Percentiles rank a stretch among this genome's conserved stretches.
phyloP scores from a whole-genome alignment of 108 stramenopile genomes.

The Aurantiochytrium sp. region DNA sequence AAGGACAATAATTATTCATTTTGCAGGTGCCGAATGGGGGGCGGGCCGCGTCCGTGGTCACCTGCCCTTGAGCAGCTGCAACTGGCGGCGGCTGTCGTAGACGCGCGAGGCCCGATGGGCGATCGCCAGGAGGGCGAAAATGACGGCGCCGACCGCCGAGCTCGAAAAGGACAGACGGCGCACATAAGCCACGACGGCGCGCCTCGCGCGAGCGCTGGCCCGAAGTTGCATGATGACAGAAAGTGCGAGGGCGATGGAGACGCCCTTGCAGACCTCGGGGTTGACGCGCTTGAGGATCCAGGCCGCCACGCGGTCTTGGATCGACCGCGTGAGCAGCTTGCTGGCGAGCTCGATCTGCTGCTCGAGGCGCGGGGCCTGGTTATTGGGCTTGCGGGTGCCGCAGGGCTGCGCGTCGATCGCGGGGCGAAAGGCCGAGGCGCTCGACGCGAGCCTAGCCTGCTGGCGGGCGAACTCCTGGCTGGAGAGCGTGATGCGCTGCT shows the following conservation, averaged over 20 bases:
- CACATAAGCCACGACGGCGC: not conserved
- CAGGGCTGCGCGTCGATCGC: not conserved
- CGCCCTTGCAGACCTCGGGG: not conserved
- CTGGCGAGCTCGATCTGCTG: not conserved
- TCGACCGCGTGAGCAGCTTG: not conserved
- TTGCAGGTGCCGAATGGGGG: no score
- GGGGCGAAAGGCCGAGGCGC: not conserved
- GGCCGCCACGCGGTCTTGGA: not conserved
- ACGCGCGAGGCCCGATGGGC: not conserved
- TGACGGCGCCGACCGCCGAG: not conserved
- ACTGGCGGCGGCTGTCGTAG: not conserved
- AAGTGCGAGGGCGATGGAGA: not conserved
- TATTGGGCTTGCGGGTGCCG: not conserved
- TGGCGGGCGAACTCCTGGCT: not conserved
- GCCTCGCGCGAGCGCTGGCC: not conserved
- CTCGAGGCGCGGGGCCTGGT: not conserved
- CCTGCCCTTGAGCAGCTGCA: not conserved
- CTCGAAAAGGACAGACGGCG: not conserved
- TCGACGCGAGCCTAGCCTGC: not conserved
- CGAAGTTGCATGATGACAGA: not conserved
- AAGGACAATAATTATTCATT: no score
- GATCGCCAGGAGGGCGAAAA: not conserved
- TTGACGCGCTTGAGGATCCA: not conserved
- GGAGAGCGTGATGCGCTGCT: not conserved
- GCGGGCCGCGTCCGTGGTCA: no score